Evolutionary conservation across 2,329 filamentous ascomycete genomes (phyloP).

Genomic region (Mycocentrospora acerina): DNA sequence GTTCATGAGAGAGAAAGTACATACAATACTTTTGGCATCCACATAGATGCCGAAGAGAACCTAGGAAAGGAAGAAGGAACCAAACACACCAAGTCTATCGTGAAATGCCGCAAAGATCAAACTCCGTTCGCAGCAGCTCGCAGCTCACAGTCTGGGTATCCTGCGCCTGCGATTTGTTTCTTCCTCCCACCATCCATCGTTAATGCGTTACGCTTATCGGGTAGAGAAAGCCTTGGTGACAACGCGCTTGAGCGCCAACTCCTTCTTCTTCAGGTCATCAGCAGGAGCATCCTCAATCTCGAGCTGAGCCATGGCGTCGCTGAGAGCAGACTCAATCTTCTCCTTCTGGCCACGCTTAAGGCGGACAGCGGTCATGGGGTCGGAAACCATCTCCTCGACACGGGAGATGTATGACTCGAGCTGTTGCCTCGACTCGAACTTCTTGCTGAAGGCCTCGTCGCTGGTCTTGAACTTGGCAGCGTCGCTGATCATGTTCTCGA

Average conservation of each 20-base stretch:
- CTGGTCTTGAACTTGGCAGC: slow-evolving; percentile 98
- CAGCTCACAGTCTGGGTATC: slow-evolving; percentile 31
- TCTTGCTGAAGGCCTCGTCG: slow-evolving; percentile 99
- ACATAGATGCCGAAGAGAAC: slow-evolving; percentile 27
- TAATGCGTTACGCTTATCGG: slow-evolving; percentile 58
- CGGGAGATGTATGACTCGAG: slow-evolving; percentile 98
- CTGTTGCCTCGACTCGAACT: slow-evolving; percentile 98
- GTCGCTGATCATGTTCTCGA: slow-evolving; percentile 97
- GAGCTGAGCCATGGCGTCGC: slow-evolving; percentile 95
- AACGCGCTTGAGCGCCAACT: slow-evolving; percentile 93
- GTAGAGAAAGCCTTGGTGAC: slow-evolving; percentile 98
- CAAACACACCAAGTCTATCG: slow-evolving; percentile 39
- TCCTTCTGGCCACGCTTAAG: slow-evolving; percentile 99
- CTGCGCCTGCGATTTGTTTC: slow-evolving; percentile 29
- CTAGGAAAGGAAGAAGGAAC: slow-evolving; percentile 23
- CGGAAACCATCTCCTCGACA: slow-evolving; percentile 97
- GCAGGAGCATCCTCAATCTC: slow-evolving; percentile 90
- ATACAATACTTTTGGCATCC: slow-evolving; percentile 28
- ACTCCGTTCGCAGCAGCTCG: slow-evolving; percentile 29
- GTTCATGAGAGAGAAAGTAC: slow-evolving; percentile 28
- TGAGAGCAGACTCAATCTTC: slow-evolving; percentile 97
- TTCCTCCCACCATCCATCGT: slow-evolving; percentile 15
- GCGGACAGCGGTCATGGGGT: slow-evolving; percentile 93
- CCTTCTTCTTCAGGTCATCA: slow-evolving; percentile 99
- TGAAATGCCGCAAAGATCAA: slow-evolving; percentile 36